Conservation (phyloP, 352 stramenopile species). For the Phytopythium vexans region DNA sequence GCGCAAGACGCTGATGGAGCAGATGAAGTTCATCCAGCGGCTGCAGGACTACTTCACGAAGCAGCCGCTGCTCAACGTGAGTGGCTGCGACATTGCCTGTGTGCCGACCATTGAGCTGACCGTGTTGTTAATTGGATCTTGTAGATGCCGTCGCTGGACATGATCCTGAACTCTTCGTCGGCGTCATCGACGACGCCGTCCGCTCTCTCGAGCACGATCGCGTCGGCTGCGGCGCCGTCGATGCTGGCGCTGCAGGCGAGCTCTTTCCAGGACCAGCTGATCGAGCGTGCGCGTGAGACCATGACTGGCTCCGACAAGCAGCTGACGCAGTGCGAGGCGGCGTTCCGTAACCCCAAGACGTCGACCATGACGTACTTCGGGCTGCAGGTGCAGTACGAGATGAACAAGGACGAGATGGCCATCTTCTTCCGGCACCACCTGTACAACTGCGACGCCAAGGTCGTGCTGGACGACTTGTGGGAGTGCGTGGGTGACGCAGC, state of each 20-base stretch:
- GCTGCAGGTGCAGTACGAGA: constrained; percentile 86
- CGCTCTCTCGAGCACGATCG: constrained; percentile 67
- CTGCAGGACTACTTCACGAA: constrained; percentile 90
- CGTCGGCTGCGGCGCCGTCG: constrained; percentile 34
- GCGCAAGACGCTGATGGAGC: constrained; percentile 86
- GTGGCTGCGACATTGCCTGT: constrained; percentile 1
- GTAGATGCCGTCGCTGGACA: constrained; percentile 78
- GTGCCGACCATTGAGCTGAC: constrained; percentile 4
- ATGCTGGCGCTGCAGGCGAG: constrained; percentile 73
- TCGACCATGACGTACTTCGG: constrained; percentile 89
- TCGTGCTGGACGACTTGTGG: constrained; percentile 80
- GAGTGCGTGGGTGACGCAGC: constrained; percentile 54
- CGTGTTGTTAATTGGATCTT: neutral
- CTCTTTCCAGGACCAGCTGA: constrained; percentile 76
- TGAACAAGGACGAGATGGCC: constrained; percentile 82
- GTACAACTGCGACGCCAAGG: constrained; percentile 69
- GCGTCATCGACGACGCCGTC: constrained; percentile 51
- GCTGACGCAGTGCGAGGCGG: constrained; percentile 63
- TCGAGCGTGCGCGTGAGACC: constrained; percentile 59
- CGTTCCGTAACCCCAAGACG: constrained; percentile 81
- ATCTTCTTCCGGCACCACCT: constrained; percentile 87
- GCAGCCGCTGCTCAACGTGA: constrained; percentile 82
- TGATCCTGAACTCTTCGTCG: constrained; percentile 81
- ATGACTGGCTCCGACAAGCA: constrained; percentile 63
- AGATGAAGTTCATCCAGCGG: constrained; percentile 91